Percentiles rank a stretch among this genome's conserved stretches.
These are phyloP conservation scores for Blastocystis hominis DNA, from an alignment of 352 stramenopile species.

Conservation along the genomic window DNA sequence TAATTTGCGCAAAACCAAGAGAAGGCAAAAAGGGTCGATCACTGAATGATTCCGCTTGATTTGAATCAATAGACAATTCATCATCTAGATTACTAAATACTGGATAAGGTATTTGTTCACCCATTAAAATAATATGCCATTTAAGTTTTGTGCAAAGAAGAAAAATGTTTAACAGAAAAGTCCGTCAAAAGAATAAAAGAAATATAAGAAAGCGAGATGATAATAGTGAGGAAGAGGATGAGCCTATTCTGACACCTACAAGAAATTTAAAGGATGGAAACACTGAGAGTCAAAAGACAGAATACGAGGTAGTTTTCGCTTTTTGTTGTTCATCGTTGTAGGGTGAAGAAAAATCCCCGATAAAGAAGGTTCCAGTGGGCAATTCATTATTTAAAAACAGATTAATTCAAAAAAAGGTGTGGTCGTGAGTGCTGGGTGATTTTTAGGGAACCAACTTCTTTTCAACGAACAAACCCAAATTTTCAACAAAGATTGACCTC, in stretches of 20 bases:
- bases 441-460: neutral
- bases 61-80: neutral
- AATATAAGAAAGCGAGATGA: constrained; percentile 8
- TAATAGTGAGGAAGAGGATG: constrained; percentile 6
- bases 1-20: neutral
- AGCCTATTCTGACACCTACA: neutral
- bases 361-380: neutral
- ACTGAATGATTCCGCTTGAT: neutral
- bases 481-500: constrained; percentile 6
- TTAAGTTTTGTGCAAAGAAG: neutral
- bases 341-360: neutral
- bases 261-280: neutral
- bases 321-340: neutral
- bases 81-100: neutral
- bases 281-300: neutral
- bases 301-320: neutral
- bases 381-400: neutral
- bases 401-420: neutral
- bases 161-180: constrained; percentile 45
- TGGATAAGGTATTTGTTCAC: neutral
- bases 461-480: constrained; percentile 17
- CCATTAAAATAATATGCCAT: neutral
- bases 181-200: neutral
- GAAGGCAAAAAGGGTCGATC: neutral
- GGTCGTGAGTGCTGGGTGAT: neutral